Base-by-base conservation (phyloP, 306 rosid genomes). In the Lathyrus tuberosus region DNA sequence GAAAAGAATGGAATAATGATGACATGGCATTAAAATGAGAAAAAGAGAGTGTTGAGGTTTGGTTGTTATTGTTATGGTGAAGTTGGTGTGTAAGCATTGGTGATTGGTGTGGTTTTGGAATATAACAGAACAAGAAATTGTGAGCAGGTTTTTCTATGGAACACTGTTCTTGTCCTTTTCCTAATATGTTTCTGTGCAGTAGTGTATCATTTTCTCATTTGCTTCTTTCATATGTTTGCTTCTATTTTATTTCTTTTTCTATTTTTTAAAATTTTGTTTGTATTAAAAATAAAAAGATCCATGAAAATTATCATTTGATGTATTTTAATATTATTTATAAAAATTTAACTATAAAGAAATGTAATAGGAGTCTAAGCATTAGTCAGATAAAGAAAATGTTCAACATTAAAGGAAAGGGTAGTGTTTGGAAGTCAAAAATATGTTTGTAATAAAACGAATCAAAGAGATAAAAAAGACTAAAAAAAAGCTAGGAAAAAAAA, bases 81-180 rank as follows among this genome's bases (percentile, higher is more conserved):
- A 57, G 63, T 57, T 57, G 63, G 30, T 26, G 30, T 26, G 30
- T 26, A 26, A 26, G 30, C 30, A 26, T 26, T 26, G 30, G 63
- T 57, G 63, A 57, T 57, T 57, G 63, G 63, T 57, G 63, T 57
- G 63, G 63, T 57, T 57, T 14, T 14, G 63, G 40, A 57, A 57
- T 53, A 53, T 20, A 57, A 57, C 63, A 57, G 40, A 57, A 30
- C 63, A 57, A 6, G 40, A 2, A 57, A 14, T 57, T 6, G 20
- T 26, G 62, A 57, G 62, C 18, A 28, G 20, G 62, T 57, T 28
- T 57, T 5, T 57, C 20, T 14, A 13, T 57, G 5, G 1, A 7
- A 17, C 20, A 57, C 62, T 30, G 40, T 57, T 18, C n/a, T 57
- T 57, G 63, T 57, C 63, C 14, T 57, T 57, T 57, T 30, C 20